A percentile compares a stretch with the other conserved stretches of the same genome.
Evolutionary conservation across 768 basidiomycete genomes (phyloP).

Genomic region (Lactifluus rugatus): DNA sequence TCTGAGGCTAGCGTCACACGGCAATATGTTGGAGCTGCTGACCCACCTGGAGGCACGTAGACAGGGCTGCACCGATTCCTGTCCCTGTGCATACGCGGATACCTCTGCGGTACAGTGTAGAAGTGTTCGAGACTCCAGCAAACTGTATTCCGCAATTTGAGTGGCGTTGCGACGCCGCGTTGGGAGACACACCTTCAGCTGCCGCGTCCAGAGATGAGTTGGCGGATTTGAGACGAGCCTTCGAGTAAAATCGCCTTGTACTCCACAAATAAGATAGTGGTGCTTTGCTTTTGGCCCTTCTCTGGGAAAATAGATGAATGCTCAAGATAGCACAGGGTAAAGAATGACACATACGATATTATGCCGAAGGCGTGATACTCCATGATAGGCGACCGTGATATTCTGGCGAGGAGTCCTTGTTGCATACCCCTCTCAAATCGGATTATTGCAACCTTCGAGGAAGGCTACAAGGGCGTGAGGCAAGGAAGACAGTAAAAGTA

Average conservation of each 20-base stretch:
- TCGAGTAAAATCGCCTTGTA: conserved; percentile 74
- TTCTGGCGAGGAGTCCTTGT: conserved; percentile 64
- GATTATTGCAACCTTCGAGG: conserved; percentile 67
- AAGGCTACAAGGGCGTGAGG: conserved; percentile 40
- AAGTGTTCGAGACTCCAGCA: conserved; percentile 74
- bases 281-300: conserved; percentile 65
- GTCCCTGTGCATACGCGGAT: conserved; percentile 79
- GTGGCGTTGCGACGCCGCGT: background rate
- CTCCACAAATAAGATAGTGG: conserved; percentile 75
- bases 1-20: background rate
- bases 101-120: conserved; percentile 67
- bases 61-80: conserved; percentile 69
- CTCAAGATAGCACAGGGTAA: conserved; percentile 10
- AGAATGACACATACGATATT: conserved; percentile 43
- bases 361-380: conserved; percentile 81
- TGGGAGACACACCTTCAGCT: conserved; percentile 50
- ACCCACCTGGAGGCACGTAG: conserved; percentile 34
- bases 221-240: conserved; percentile 63
- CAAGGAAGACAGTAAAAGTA: background rate
- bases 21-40: background rate
- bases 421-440: conserved; percentile 80
- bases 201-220: conserved; percentile 64
- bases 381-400: conserved; percentile 64
- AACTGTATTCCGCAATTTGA: conserved; percentile 35
- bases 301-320: conserved; percentile 28